Percentiles rank a stretch among this genome's conserved stretches.
phyloP scores from a whole-genome alignment of 176 grass and related monocot genomes.

The Aegilops tauschii region DNA sequence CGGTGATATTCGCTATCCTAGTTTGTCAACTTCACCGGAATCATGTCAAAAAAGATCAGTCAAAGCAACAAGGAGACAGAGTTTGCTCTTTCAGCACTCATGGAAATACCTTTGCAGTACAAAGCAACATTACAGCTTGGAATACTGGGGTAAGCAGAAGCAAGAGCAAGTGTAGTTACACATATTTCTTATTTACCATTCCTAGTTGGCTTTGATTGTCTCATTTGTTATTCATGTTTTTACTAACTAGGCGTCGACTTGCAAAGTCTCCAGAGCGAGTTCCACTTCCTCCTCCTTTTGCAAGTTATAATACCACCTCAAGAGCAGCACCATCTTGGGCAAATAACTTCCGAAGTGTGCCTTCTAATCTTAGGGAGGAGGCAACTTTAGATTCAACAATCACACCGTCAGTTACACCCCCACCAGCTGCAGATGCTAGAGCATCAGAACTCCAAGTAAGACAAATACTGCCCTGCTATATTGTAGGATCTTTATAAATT shows the following conservation, averaged over 20 bases:
- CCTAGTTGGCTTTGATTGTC: not conserved
- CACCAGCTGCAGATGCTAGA: conserved; percentile 35
- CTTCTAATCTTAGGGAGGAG: conserved; percentile 37
- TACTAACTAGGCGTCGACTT: conserved; percentile 42
- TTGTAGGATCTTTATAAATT: not conserved
- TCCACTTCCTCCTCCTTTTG: conserved; percentile 74
- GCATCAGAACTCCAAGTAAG: conserved; percentile 52
- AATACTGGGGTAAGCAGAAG: conserved; percentile 68
- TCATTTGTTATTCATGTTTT: conserved; percentile 29
- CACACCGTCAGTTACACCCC: conserved; percentile 33
- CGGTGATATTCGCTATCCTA: conserved; percentile 23
- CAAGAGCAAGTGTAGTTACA: conserved; percentile 18
- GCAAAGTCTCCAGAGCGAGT: conserved; percentile 57
- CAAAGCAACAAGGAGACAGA: conserved; percentile 69
- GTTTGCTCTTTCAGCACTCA: conserved; percentile 83
- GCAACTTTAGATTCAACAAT: conserved; percentile 35
- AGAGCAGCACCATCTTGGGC: conserved; percentile 33
- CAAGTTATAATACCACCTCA: conserved; percentile 39
- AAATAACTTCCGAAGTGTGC: conserved; percentile 37
- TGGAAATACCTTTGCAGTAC: conserved; percentile 87
- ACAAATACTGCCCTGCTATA: not conserved
- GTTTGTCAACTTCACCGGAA: conserved; percentile 87
- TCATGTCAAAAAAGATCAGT: conserved; percentile 72
- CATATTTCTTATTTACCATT: conserved; percentile 22
- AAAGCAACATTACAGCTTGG: conserved; percentile 78